Percentiles rank a stretch among this genome's conserved stretches.
Conservation (phyloP, 2,329 filamentous ascomycete species). For the Chrysosporium keratinophilum region DNA sequence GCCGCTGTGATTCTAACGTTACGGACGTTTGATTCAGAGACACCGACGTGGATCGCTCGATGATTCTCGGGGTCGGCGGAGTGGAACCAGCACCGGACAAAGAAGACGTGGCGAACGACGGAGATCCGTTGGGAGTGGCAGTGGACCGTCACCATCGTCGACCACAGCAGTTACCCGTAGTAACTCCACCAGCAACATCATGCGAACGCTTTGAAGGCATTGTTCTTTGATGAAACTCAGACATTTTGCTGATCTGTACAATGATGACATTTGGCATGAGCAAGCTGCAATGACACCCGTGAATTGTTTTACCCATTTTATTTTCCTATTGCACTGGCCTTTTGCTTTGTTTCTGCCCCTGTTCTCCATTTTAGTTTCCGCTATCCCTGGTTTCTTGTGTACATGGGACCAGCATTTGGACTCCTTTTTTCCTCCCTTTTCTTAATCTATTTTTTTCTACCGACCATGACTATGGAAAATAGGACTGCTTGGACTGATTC, state of each 20-base stretch:
- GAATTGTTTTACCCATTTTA: constrained; percentile 3
- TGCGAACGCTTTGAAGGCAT: constrained; percentile 10
- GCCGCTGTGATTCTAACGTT: constrained; percentile 40
- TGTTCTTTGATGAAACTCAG: constrained; percentile 8
- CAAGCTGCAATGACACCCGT: constrained; percentile 11
- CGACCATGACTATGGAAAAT: constrained; percentile 15
- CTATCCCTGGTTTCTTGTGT: constrained; percentile 27
- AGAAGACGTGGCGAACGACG: constrained; percentile 32
- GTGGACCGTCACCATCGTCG: constrained; percentile 19
- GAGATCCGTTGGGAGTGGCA: constrained; percentile 30
- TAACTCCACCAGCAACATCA: constrained; percentile 28
- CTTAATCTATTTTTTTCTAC: constrained; percentile 21
- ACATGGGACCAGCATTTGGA: constrained; percentile 30
- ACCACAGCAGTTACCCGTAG: constrained; percentile 32
- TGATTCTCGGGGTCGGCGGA: constrained; percentile 32
- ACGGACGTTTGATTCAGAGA: constrained; percentile 39
- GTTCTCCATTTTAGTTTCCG: constrained; percentile 9
- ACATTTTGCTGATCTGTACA: constrained; percentile 11
- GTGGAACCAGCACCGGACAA: constrained; percentile 31
- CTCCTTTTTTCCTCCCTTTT: constrained; percentile 10
- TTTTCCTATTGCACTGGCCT: constrained; percentile 19
- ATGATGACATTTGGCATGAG: constrained; percentile 11
- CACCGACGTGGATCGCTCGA: constrained; percentile 36
- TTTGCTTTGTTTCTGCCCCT: constrained; percentile 21
- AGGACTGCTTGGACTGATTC: constrained; percentile 21